phyloP scores from a whole-genome alignment of 2,329 filamentous ascomycete genomes.

The Epichloe sp. region DNA sequence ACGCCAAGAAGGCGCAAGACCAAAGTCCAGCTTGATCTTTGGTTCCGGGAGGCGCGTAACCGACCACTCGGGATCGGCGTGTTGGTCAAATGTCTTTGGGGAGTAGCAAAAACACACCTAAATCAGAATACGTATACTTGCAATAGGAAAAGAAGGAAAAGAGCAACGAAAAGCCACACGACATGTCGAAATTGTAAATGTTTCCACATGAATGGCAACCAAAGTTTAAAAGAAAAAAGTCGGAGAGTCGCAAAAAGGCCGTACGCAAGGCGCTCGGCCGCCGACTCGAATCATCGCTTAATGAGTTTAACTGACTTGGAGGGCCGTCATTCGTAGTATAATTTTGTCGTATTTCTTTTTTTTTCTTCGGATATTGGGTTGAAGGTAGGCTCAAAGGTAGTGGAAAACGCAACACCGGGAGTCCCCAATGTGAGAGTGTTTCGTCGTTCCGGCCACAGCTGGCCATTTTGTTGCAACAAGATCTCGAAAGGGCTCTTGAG shows the following conservation, averaged over 20 bases:
- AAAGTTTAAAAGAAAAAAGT: neutral
- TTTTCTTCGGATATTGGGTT: neutral
- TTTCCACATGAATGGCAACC: slow-evolving; percentile 6
- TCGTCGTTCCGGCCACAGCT: neutral
- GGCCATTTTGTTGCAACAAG: neutral
- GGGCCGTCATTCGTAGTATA: slow-evolving; percentile 7
- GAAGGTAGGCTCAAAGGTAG: neutral
- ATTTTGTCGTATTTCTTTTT: neutral
- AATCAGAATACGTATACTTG: neutral
- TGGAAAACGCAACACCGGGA: neutral
- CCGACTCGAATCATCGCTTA: slow-evolving; percentile 1
- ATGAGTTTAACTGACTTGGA: neutral
- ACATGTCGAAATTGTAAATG: neutral
- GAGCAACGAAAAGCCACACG: slow-evolving; percentile 7
- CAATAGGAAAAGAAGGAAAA: slow-evolving; percentile 5
- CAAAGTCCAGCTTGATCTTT: slow-evolving; percentile 19
- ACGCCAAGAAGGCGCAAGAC: slow-evolving; percentile 14
- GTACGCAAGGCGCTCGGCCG: neutral
- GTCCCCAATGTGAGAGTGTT: neutral
- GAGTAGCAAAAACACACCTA: slow-evolving; percentile 4
- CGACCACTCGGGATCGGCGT: neutral
- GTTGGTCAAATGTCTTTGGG: neutral
- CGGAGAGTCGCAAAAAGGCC: neutral
- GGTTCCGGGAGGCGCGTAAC: neutral
- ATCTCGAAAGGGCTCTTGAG: no score